Conservation (phyloP, 164 flowering plant genomes). For the Santalum album region DNA sequence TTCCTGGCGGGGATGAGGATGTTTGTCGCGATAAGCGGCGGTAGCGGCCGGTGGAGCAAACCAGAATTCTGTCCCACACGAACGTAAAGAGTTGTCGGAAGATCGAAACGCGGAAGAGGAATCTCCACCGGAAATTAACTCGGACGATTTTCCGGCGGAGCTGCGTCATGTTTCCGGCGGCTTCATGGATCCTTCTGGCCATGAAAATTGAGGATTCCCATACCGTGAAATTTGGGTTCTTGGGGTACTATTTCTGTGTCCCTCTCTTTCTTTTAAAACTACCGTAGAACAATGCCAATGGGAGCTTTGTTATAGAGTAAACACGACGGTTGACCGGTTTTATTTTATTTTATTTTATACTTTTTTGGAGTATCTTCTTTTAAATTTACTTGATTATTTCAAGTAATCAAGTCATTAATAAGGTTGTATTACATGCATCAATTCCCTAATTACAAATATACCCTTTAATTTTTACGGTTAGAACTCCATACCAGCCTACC, state of each 20-base stretch:
- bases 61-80: conserved; percentile 50
- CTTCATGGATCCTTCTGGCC: conserved; percentile 9
- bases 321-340: conserved; percentile 53
- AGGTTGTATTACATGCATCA: too few species aligned
- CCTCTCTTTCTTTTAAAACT: not conserved
- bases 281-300: conserved; percentile 11
- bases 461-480: too few species aligned
- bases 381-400: too few species aligned
- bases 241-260: not conserved
- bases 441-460: too few species aligned
- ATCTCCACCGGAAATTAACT: conserved; percentile 29
- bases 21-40: conserved; percentile 25
- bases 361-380: too few species aligned
- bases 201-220: conserved; percentile 1
- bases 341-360: too few species aligned
- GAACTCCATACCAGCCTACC: too few species aligned
- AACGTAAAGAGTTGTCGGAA: conserved; percentile 43
- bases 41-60: conserved; percentile 46
- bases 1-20: conserved; percentile 13
- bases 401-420: too few species aligned
- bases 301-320: not conserved
- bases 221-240: not conserved
- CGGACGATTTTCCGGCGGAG: conserved; percentile 42
- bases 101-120: conserved; percentile 27
- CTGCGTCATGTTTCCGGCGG: conserved; percentile 51